Conservation (phyloP, 495 filamentous ascomycete species). For the Aspergillus asperescens region DNA sequence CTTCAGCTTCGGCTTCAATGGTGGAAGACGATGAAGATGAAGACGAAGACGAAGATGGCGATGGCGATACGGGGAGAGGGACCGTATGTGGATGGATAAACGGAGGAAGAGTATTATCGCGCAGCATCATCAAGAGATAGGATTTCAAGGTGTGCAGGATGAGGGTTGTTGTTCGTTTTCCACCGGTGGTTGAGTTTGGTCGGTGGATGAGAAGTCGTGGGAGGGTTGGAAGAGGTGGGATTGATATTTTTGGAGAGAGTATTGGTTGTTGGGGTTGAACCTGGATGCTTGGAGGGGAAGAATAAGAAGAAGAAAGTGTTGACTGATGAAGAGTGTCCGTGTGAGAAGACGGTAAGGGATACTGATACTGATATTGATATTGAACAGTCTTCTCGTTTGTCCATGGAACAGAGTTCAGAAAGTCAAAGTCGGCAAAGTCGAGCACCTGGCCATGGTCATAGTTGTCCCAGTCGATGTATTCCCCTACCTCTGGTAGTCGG, state of each 20-base stretch:
- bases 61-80: too few relatives aligned
- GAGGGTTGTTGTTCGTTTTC: constrained; percentile 32
- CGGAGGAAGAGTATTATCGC: constrained; percentile 32
- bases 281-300: too few relatives aligned
- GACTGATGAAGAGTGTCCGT: too few relatives aligned
- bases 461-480: background rate
- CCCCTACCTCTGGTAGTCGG: background rate
- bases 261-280: background rate
- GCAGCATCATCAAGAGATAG: constrained; percentile 38
- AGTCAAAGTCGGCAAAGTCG: constrained; percentile 20
- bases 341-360: too few relatives aligned
- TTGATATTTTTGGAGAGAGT: background rate
- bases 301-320: too few relatives aligned
- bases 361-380: too few relatives aligned
- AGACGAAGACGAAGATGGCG: too few relatives aligned
- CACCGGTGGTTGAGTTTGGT: constrained; percentile 22
- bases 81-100: constrained; percentile 17
- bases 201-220: constrained; percentile 30
- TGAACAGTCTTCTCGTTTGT: background rate
- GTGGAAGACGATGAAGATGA: too few relatives aligned
- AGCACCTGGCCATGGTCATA: constrained; percentile 16
- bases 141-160: constrained; percentile 42
- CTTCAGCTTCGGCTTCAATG: background rate
- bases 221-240: background rate
- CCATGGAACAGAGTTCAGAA: background rate